Conservation (phyloP, 805 yeast species). For the Maudiozyma turicensis region DNA sequence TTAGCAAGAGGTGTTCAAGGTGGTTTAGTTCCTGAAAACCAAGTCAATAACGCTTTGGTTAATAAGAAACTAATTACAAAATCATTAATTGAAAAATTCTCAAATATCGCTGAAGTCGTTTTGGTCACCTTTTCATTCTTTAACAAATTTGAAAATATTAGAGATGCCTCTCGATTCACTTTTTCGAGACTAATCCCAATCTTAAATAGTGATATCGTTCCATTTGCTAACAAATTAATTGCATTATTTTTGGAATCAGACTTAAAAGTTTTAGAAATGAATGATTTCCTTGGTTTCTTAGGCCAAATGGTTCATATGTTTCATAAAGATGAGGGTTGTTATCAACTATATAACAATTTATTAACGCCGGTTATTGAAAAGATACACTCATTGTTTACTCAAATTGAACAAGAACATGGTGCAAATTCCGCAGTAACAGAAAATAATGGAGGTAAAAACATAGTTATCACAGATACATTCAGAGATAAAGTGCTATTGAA, state of each 20-base stretch:
- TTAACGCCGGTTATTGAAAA: slow-evolving; percentile 66
- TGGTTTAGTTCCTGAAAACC: slow-evolving; percentile 32
- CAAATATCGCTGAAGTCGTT: slow-evolving; percentile 71
- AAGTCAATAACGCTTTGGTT: slow-evolving; percentile 30
- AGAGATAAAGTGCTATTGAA: slow-evolving; percentile 60
- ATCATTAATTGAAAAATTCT: slow-evolving; percentile 39
- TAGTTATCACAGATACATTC: slow-evolving; percentile 47
- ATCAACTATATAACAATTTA: slow-evolving; percentile 62
- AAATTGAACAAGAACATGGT: slow-evolving; percentile 29
- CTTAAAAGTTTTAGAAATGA: slow-evolving; percentile 53
- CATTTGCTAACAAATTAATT: slow-evolving; percentile 59
- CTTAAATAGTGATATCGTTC: slow-evolving; percentile 42
- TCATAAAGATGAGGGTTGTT: slow-evolving; percentile 55
- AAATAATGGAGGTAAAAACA: slow-evolving; percentile 14
- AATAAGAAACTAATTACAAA: slow-evolving; percentile 23
- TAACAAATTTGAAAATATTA: slow-evolving; percentile 51
- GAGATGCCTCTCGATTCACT: slow-evolving; percentile 82
- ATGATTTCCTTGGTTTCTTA: slow-evolving; percentile 74
- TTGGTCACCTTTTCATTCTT: slow-evolving; percentile 74
- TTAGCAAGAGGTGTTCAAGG: slow-evolving; percentile 74
- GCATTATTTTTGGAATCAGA: slow-evolving; percentile 51
- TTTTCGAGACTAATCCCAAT: slow-evolving; percentile 80
- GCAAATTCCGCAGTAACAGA: slow-evolving; percentile 1
- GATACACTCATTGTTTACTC: slow-evolving; percentile 42
- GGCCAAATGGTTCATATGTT: slow-evolving; percentile 82